phyloP scores from a whole-genome alignment of 805 yeast species.

The Wickerhamomyces chaumierensis region DNA sequence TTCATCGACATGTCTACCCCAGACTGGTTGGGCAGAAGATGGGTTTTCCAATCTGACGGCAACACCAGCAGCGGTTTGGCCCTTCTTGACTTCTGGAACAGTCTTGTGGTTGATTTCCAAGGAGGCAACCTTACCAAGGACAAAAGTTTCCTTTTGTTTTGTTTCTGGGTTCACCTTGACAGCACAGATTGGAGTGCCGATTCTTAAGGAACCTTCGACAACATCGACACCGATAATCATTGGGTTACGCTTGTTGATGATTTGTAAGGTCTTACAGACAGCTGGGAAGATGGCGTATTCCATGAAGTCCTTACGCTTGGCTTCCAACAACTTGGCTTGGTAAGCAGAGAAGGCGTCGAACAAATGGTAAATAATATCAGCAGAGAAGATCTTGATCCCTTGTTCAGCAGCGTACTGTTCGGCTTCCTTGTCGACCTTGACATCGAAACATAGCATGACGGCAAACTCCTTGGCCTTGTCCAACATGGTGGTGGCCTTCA shows the following conservation, averaged over 20 bases:
- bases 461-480: conserved; percentile 94
- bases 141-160: conserved; percentile 54
- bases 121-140: conserved; percentile 82
- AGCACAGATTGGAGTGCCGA: conserved; percentile 94
- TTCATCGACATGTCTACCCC: conserved; percentile 99
- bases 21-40: conserved; percentile 84
- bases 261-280: conserved; percentile 87
- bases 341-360: conserved; percentile 91
- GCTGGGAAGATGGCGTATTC: conserved; percentile 92
- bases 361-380: conserved; percentile 92
- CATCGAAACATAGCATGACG: conserved; percentile 98
- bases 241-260: conserved; percentile 96
- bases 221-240: conserved; percentile 99
- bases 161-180: conserved; percentile 84
- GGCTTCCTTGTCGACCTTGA: conserved; percentile 93
- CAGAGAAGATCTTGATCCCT: conserved; percentile 84
- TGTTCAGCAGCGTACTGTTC: conserved; percentile 96
- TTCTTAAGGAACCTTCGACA: conserved; percentile 74
- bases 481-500: conserved; percentile 94
- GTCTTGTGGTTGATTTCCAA: conserved; percentile 93
- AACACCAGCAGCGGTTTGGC: conserved; percentile 95
- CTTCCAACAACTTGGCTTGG: conserved; percentile 79
- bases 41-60: conserved; percentile 96
- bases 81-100: conserved; percentile 71
- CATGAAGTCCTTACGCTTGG: conserved; percentile 79